These are phyloP conservation scores for Neocatenulostroma microsporum DNA, from an alignment of 2,329 filamentous ascomycete species.

Conservation along the genomic window DNA sequence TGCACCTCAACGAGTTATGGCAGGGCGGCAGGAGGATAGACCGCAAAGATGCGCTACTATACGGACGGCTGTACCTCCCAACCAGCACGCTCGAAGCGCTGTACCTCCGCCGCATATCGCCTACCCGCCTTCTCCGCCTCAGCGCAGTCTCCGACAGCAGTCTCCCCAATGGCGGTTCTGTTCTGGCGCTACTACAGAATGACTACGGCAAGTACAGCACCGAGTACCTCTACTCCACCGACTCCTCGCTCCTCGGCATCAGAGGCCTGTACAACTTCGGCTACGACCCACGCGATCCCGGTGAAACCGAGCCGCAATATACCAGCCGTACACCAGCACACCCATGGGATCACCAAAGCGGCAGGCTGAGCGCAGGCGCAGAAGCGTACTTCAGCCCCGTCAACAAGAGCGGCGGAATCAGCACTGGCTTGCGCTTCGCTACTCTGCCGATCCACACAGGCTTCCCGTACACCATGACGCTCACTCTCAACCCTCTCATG, in stretches of 20 bases:
- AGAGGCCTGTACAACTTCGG: conserved; percentile 94
- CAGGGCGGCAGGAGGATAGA: conserved; percentile 42
- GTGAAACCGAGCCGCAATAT: conserved; percentile 16
- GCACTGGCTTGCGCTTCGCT: conserved; percentile 79
- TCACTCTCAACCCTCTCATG: conserved; percentile 91
- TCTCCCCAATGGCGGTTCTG: conserved; percentile 66
- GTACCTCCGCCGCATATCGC: conserved; percentile 68
- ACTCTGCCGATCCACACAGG: conserved; percentile 73
- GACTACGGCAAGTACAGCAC: conserved; percentile 81
- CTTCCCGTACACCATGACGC: conserved; percentile 85
- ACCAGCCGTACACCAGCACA: conserved; percentile 20
- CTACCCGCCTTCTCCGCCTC: conserved; percentile 70
- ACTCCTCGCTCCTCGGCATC: conserved; percentile 79
- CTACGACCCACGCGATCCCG: conserved; percentile 48
- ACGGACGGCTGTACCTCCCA: conserved; percentile 73
- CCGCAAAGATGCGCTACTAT: conserved; percentile 56
- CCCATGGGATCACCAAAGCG: conserved; percentile 56
- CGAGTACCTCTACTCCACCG: conserved; percentile 86
- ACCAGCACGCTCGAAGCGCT: conserved; percentile 79
- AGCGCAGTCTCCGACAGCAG: conserved; percentile 67
- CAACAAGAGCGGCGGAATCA: conserved; percentile 89
- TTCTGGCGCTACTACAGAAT: conserved; percentile 67
- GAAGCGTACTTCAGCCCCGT: conserved; percentile 93
- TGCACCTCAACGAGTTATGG: conserved; percentile 47
- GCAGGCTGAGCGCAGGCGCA: conserved; percentile 80